These are phyloP conservation scores for Lagenaria siceraria DNA, from an alignment of 306 rosid species.

Conservation along the genomic window DNA sequence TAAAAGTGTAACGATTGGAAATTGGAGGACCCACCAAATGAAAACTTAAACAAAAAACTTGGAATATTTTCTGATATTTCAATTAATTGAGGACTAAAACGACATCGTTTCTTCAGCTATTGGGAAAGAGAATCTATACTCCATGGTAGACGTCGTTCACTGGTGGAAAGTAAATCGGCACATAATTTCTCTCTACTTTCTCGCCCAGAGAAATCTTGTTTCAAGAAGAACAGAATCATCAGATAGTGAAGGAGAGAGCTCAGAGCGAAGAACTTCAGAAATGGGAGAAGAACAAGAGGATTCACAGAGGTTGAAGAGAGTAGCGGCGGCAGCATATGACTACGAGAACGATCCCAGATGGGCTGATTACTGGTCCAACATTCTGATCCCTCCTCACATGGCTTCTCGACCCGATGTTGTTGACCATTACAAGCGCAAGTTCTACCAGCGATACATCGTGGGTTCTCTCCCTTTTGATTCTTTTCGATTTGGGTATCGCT, in stretches of 20 bases:
- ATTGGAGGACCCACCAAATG: too few species aligned
- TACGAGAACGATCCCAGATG: slow-evolving; percentile 80
- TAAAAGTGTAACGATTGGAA: too few species aligned
- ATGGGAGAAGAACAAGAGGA: slow-evolving; percentile 72
- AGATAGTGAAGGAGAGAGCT: not conserved
- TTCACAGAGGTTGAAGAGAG: slow-evolving; percentile 57
- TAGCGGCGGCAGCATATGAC: slow-evolving; percentile 76
- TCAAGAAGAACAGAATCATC: not conserved
- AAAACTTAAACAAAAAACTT: too few species aligned
- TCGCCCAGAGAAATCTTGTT: not conserved
- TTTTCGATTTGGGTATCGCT: not conserved
- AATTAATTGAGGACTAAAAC: not conserved
- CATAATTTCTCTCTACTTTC: not conserved
- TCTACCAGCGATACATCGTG: slow-evolving; percentile 72
- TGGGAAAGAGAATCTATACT: not conserved
- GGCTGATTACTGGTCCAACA: slow-evolving; percentile 85
- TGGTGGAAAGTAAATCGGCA: not conserved
- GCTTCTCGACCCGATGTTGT: slow-evolving; percentile 59
- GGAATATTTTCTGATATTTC: not conserved
- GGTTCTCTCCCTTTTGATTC: slow-evolving; percentile 11
- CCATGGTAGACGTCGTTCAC: not conserved
- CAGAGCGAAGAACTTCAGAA: not conserved
- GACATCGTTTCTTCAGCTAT: not conserved
- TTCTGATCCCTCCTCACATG: slow-evolving; percentile 81
- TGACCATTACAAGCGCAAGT: slow-evolving; percentile 78